Evolutionary conservation across 768 basidiomycete species (phyloP), one percentile per base, ranked within the genome.

Genomic region (Russula sp.): DNA sequence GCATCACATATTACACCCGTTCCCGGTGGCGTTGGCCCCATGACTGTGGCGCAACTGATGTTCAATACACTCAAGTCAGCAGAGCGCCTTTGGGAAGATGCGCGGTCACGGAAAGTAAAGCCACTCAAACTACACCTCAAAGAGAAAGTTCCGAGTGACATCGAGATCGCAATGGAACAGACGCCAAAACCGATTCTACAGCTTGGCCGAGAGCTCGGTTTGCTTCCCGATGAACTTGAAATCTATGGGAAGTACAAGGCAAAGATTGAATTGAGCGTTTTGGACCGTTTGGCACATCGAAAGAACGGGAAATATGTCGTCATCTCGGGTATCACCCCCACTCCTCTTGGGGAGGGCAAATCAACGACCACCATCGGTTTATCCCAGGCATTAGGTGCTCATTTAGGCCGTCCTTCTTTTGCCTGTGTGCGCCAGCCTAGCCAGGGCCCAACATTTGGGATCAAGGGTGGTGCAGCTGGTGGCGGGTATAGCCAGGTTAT

Each of bases 31-130:
- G 97, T 99, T 58, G 97, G 97, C 14, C 97, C 97, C n/a, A 97
- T 98, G 95, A 99, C 97, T 16, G 97, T 99, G 63, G 97, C 97
- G 24, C 82, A 98, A 79, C 86, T 99, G 67, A 98, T 99, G 95
- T 83, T 87, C 72, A 99, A 98, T 77, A 96, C 95, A 1, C 78
- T 93, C 69, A 79, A 81, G 67, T 89, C 93, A 54, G 94, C 95
- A 26, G 83, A 90, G 74, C 86, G 91, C 57, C 81, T 86, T 57
- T 94, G 90, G 83, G 84, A 89, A 68, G 80, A 84, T 57, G 76
- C 83, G 50, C 83, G 87, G 54, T 74, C 81, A 14, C 83, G 86
- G 62, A 87, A 86, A 71, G 76, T 94, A 74, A 86, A 82, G 67
- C 93, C 94, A 8, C 83, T 98, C 53, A 83, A 84, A 63, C 82